Evolutionary conservation across 1,139 yeast species (phyloP), one percentile per base, ranked within the genome.

Genomic region (Sugiyamaella neomexicana): DNA sequence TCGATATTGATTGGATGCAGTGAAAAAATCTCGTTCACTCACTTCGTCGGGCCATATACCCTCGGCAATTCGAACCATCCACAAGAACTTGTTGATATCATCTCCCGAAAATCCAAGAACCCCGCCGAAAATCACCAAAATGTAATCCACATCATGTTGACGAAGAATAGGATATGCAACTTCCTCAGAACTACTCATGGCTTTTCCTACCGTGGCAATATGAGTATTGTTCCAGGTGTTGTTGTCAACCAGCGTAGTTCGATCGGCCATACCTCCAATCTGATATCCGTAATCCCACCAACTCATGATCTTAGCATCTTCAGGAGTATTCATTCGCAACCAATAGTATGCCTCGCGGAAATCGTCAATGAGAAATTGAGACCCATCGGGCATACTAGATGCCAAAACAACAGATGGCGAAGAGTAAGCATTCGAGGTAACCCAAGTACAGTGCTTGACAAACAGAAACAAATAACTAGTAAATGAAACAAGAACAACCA

Each of bases 261-360:
- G 83, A 73, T 95, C 99, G 46, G 99, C 99, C 98, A 95, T 93
- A 59, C 99, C 99, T 64, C 99, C 99, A 67, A 95, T 95, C 75
- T 95, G 99, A 73, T 95, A 95, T 54, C 99, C 99, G 70, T 95
- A 95, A 77, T 95, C 99, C 99, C 99, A 95, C 99, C 99, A 95
- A 6, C 98, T 87, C 87, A 95, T 89, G 60, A 95, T 86, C 72
- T 89, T 90, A 48, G 97, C 87, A 69, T 95, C 99, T 70, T 91
- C 97, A 3, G 89, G 83, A 0, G 99, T 93, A 75, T 95, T 95
- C 97, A 93, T 90, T 68, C 99, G 84, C 65, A 95, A 79, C 99
- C 99, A 95, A 73, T 93, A 93, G 76, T 95, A 95, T 5, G 99
- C 99, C 76, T 95, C 99, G 75, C 99, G 85, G 77, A 86, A 95